Base-by-base conservation (phyloP, 306 rosid genomes). In the peach (Prunus persica) region DNA sequence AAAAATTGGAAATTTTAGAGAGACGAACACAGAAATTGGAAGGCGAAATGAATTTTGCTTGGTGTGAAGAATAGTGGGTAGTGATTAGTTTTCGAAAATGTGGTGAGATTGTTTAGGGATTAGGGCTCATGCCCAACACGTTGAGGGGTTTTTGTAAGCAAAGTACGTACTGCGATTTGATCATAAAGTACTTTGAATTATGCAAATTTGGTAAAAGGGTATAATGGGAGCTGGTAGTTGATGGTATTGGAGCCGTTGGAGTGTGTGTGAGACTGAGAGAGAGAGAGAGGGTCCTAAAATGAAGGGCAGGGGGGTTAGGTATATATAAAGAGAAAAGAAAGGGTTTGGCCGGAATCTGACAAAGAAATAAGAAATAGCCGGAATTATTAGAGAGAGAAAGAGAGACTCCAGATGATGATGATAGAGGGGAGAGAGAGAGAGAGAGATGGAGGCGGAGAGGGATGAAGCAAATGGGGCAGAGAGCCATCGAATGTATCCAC, bases 341-440 rank as follows among this genome's bases (percentile, higher is more conserved):
- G 22, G 79, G 84, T 63, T 54, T 60, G 61, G 83, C 80, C 88
- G 84, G 85, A 82, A 76, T 82, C 84, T 79, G 78, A 82, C 80
- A 75, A 65, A 30, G 67, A 63, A 47, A 47, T 47, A 60, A 12
- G 66, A 66, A 52, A 34, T 46, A 16, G 76, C 82, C 82, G 84
- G 83, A 61, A 78, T 85, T 76, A 76, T 79, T 70, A 76, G 61
- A 80, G 80, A 76, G 83, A 74, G 69, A 75, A 45, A 84, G 72
- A 22, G 32, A 62, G 7, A 14, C 32, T 63, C 6, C 6, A 65
- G 15, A 65, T 8, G 50, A 34, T 32, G 22, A 72, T 32, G 65
- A 71, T 6, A 22, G 76, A 43, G 27, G 87, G 38, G 41, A 65
- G 45, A 68, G 75, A 32, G 22, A 22, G 45, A 67, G 75, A 32